Evolutionary conservation across 75 land plant species (phyloP), one percentile per base, ranked within the genome.

Genomic region (Selaginella moellendorffii): DNA sequence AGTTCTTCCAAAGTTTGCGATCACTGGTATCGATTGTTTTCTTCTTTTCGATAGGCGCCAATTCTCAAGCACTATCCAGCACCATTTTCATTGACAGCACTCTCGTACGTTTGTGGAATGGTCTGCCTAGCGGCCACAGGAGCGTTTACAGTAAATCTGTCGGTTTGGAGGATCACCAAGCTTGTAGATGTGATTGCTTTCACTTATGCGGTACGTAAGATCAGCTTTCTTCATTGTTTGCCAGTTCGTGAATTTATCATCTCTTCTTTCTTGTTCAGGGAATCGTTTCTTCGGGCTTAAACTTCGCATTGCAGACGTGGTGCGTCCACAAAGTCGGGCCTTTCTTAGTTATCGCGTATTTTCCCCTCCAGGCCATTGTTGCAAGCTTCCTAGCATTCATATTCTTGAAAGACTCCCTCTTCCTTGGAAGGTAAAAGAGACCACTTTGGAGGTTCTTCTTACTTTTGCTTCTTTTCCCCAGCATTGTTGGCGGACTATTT

Each of bases 281-380:
- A 21, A 67, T 85, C 46, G 80, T 92, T n/a, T 82, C 84, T 25
- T 92, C 97, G 1, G 96, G 95, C 27, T 68, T 92, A 22, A 88
- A 88, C 12, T 89, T 92, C 26, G 79, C 95, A 20, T 81, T 92
- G 42, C 97, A 88, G 75, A 80, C 85, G 61, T 92, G 97, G 97
- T 88, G 95, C 78, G 80, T 90, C 22, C 81, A 85, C 59, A 79
- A 79, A 51, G 97, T 85, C 1, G 97, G 97, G 59, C 90, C 97
- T 0, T 85, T 92, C 20, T 77, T 92, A 69, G 95, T 85, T 12
- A 88, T 93, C 0, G 87, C 85, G 18, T 92, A 85, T 62, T 81
- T 79, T 61, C 97, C 97, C 1, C 80, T 92, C 1, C 97, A 92
- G 70, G 87, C 88, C n/a, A 69, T 92, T 0, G 78, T 85, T 26